These are phyloP conservation scores for Pythium scleroteichum DNA, from an alignment of 352 stramenopile genomes.

Conservation along the genomic window DNA sequence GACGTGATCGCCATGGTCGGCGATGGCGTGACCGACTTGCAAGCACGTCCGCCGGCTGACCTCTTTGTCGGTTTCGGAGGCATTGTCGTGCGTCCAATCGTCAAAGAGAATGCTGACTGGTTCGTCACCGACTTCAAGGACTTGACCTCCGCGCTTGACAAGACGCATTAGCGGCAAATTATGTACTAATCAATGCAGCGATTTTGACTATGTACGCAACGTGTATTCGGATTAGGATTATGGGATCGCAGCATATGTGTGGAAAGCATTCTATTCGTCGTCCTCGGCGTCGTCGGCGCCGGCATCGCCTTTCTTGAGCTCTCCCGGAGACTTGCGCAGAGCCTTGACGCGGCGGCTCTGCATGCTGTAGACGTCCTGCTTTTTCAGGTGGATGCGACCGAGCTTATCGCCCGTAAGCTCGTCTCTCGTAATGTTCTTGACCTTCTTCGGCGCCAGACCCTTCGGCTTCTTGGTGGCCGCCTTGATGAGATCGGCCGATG, in stretches of 20 bases:
- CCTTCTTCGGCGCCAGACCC: slow-evolving; percentile 93
- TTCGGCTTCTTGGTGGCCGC: slow-evolving; percentile 93
- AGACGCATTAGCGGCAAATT: too few species aligned
- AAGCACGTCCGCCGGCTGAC: slow-evolving; percentile 96
- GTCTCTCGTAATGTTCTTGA: slow-evolving; percentile 97
- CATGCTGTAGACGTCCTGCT: slow-evolving; percentile 97
- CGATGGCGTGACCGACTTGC: slow-evolving; percentile 97
- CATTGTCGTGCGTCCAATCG: slow-evolving; percentile 92
- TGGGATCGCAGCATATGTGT: slow-evolving; percentile 14
- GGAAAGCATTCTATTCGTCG: slow-evolving; percentile 36
- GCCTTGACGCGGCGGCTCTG: slow-evolving; percentile 95
- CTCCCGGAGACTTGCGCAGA: slow-evolving; percentile 81
- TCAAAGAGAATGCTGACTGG: slow-evolving; percentile 95
- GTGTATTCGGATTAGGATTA: slow-evolving; percentile 32
- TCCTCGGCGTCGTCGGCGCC: slow-evolving; percentile 31
- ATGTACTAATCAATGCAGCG: too few species aligned
- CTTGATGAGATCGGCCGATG: slow-evolving; percentile 95
- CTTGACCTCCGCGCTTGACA: slow-evolving; percentile 59
- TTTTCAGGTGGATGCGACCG: slow-evolving; percentile 97
- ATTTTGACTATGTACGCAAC: slow-evolving; percentile 18
- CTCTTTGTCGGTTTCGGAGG: slow-evolving; percentile 98
- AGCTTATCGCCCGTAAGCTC: slow-evolving; percentile 98
- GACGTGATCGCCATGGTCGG: slow-evolving; percentile 98
- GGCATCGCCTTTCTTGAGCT: slow-evolving; percentile 69
- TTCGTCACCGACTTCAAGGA: slow-evolving; percentile 97